These are phyloP conservation scores for Torulaspora delbrueckii DNA, from an alignment of 805 yeast genomes.

Conservation along the genomic window DNA sequence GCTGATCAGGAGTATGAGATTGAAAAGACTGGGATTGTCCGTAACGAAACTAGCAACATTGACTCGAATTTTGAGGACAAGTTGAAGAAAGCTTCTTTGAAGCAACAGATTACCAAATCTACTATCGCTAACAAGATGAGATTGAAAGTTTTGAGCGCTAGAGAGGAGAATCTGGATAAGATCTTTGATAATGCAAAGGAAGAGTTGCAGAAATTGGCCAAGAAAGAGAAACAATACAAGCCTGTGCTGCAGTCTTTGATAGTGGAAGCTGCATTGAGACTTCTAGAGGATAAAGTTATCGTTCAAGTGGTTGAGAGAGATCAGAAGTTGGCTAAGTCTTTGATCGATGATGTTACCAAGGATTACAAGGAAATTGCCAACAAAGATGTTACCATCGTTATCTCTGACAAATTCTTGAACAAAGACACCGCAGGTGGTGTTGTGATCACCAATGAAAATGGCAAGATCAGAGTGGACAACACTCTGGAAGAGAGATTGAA, in stretches of 20 bases:
- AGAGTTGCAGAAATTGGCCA: slow-evolving; percentile 51
- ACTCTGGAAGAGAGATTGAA: slow-evolving; percentile 92
- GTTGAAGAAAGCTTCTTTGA: slow-evolving; percentile 84
- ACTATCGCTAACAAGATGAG: slow-evolving; percentile 94
- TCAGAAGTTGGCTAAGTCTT: slow-evolving; percentile 37
- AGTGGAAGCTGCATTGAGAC: slow-evolving; percentile 66
- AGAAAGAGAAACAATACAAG: slow-evolving; percentile 60
- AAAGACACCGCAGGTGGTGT: slow-evolving; percentile 81
- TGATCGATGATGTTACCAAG: slow-evolving; percentile 52
- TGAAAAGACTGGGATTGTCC: slow-evolving; percentile 91
- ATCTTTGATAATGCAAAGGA: slow-evolving; percentile 67
- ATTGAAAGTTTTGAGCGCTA: slow-evolving; percentile 80
- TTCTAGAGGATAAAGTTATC: slow-evolving; percentile 65
- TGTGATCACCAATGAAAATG: slow-evolving; percentile 59
- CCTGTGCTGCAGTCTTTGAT: slow-evolving; percentile 70
- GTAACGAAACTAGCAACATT: slow-evolving; percentile 84
- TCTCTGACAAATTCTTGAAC: slow-evolving; percentile 58
- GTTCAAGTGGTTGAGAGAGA: slow-evolving; percentile 50
- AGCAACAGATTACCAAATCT: slow-evolving; percentile 93
- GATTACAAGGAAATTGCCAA: slow-evolving; percentile 61
- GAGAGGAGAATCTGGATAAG: slow-evolving; percentile 71
- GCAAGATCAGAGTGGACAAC: slow-evolving; percentile 85
- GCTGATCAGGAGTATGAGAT: slow-evolving; percentile 99
- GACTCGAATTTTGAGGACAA: slow-evolving; percentile 76
- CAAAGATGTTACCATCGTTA: slow-evolving; percentile 47